Evolutionary conservation across 2,329 filamentous ascomycete species (phyloP).

Genomic region (Hymenoscyphus salicellus): DNA sequence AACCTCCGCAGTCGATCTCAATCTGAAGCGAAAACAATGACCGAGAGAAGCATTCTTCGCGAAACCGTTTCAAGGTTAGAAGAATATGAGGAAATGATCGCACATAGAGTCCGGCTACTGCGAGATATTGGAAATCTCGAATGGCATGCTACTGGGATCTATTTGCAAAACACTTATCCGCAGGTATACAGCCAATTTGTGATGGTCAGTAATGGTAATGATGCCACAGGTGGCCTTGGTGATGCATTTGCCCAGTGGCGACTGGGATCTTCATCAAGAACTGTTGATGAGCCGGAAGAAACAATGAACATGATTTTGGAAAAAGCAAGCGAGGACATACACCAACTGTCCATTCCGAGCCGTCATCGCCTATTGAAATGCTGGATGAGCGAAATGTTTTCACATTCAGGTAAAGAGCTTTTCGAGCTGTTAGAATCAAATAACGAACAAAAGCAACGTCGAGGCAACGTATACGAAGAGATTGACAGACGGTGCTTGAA

Average conservation of each 20-base stretch:
- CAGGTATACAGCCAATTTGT: conserved; percentile 23
- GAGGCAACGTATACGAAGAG: conserved; percentile 18
- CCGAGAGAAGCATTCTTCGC: conserved; percentile 16
- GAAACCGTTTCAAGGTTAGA: conserved; percentile 16
- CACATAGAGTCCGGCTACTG: conserved; percentile 8
- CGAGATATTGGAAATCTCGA: not conserved
- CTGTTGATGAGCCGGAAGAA: not conserved
- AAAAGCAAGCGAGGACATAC: not conserved
- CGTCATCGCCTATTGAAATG: conserved; percentile 11
- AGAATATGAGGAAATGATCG: conserved; percentile 10
- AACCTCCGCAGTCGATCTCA: conserved; percentile 25
- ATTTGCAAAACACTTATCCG: conserved; percentile 18
- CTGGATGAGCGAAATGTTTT: conserved; percentile 17
- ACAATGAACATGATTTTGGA: not conserved
- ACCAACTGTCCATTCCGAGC: not conserved
- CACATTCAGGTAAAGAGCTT: conserved; percentile 13
- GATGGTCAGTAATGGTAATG: conserved; percentile 21
- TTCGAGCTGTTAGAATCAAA: conserved; percentile 12
- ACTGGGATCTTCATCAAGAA: too few species aligned
- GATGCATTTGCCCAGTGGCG: conserved; percentile 14
- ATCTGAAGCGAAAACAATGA: conserved; percentile 19
- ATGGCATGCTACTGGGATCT: not conserved
- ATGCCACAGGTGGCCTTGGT: conserved; percentile 21
- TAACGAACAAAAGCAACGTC: not conserved
- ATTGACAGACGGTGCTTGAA: conserved; percentile 19